Base-by-base conservation (phyloP, 2,329 filamentous ascomycete genomes). In the Beauveria sp. region DNA sequence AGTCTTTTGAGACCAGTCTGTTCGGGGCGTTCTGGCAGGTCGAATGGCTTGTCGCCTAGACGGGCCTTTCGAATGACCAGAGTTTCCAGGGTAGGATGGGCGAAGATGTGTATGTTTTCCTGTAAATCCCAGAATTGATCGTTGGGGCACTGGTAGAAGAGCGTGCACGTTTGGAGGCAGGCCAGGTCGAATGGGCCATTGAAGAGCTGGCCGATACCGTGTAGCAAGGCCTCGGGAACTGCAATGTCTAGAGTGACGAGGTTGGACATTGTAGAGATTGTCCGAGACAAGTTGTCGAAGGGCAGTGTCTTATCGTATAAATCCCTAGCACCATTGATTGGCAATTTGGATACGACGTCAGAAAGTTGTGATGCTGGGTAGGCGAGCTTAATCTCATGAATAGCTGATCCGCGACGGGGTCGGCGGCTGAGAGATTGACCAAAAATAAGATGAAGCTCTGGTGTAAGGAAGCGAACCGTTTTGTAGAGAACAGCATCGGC, bases 31-130 rank as follows among this genome's bases (percentile, higher is more conserved):
- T 81, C 79, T 10, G 79, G 75, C 20, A 74, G 70, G 62, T 81
- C 78, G 52, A 81, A 81, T 3, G 79, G 79, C 0, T 74, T 74
- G 60, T 80, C 70, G 58, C 79, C 78, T 3, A 81, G 72, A 64
- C 74, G 76, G 12, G 79, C 79, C n/a, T 74, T 69, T 51, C 71
- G 72, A 54, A 81, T 77, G 51, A 73, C 72, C 3, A 81, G 74
- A 5, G 70, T 74, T 66, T 81, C 78, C 22, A 81, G 73, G 0
- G 78, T 78, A 0, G 79, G 79, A 54, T 81, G 79, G 3, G 76
- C 72, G 63, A 81, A 81, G 56, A 81, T 79, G 69, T 81, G 77
- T 52, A 81, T 80, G 65, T 80, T 81, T 63, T 80, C 78, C 62
- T 76, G 78, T 45, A 81, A 71, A 65, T 81, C 78, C 79, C 79